Conservation (phyloP, 257 asterid species). For the Fraxinus anomala region DNA sequence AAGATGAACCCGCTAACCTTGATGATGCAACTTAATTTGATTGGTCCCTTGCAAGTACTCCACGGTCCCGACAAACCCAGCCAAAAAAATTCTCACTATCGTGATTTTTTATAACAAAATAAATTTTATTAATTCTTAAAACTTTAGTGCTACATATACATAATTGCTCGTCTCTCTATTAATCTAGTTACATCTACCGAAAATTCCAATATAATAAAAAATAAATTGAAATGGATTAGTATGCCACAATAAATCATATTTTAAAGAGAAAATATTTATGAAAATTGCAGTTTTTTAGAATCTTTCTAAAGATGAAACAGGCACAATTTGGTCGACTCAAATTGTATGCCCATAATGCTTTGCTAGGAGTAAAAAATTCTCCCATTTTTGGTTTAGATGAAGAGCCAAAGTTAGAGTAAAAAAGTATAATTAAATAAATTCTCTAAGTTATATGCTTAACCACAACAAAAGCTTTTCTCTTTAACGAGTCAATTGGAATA, state of each 20-base stretch:
- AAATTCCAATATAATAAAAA: too few species aligned
- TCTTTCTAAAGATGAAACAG: slow-evolving; percentile 9
- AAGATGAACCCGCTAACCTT: too few species aligned
- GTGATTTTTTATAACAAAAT: too few species aligned
- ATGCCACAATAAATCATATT: too few species aligned
- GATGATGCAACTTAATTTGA: too few species aligned
- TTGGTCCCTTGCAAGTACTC: neutral
- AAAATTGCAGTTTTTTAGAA: neutral
- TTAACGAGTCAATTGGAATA: neutral
- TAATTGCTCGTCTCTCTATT: too few species aligned
- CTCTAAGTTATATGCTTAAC: neutral
- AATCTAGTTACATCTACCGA: too few species aligned
- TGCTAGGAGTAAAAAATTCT: slow-evolving; percentile 18
- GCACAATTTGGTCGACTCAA: slow-evolving; percentile 21
- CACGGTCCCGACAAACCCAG: too few species aligned
- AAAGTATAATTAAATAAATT: neutral
- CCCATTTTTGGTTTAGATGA: slow-evolving; percentile 10
- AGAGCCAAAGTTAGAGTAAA: neutral
- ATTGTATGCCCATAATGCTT: slow-evolving; percentile 14
- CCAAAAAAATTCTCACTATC: too few species aligned
- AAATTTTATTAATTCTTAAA: neutral
- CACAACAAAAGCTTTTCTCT: neutral
- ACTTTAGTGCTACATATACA: too few species aligned
- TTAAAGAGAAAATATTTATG: neutral
- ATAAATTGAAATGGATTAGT: too few species aligned